Percentiles rank a stretch among this genome's conserved stretches.
phyloP scores from a whole-genome alignment of 2,329 filamentous ascomycete genomes.

The Cercospora sojina region DNA sequence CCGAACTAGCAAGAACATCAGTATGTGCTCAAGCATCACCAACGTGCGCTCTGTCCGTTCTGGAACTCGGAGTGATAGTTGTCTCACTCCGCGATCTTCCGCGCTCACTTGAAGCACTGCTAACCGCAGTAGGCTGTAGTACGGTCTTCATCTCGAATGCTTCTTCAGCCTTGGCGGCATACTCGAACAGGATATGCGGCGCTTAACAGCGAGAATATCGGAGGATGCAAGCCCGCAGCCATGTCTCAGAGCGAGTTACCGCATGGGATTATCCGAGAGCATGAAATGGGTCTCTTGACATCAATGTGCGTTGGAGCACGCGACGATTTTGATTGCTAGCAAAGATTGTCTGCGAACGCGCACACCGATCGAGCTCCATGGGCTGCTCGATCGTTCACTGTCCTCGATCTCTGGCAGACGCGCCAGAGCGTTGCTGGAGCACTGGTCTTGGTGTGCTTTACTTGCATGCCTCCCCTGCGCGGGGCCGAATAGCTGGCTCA shows the following conservation, averaged over 20 bases:
- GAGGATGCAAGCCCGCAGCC: not conserved
- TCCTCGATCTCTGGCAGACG: not conserved
- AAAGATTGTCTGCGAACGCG: not conserved
- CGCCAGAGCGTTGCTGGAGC: not conserved
- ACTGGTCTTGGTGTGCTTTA: not conserved
- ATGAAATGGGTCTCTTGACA: not conserved
- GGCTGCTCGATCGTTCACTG: not conserved
- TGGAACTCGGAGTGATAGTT: not conserved
- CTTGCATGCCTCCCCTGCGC: slow-evolving; percentile 1
- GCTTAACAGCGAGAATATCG: not conserved
- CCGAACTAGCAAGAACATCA: no score
- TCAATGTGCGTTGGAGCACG: not conserved
- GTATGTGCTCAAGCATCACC: not conserved
- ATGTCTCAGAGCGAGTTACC: slow-evolving; percentile 7
- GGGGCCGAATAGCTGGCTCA: slow-evolving; percentile 1
- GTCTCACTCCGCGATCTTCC: slow-evolving; percentile 2
- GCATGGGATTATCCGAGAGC: not conserved
- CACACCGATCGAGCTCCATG: not conserved
- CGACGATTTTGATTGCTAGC: not conserved
- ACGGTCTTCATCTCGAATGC: not conserved
- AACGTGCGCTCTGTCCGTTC: not conserved
- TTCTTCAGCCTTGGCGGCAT: slow-evolving; percentile 4
- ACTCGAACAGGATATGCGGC: slow-evolving; percentile 9
- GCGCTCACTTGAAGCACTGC: not conserved
- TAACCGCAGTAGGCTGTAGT: not conserved